Evolutionary conservation across 192 early-diverging fungal species (phyloP), one percentile per base, ranked within the genome.

Genomic region (Umbelopsis isabellina): DNA sequence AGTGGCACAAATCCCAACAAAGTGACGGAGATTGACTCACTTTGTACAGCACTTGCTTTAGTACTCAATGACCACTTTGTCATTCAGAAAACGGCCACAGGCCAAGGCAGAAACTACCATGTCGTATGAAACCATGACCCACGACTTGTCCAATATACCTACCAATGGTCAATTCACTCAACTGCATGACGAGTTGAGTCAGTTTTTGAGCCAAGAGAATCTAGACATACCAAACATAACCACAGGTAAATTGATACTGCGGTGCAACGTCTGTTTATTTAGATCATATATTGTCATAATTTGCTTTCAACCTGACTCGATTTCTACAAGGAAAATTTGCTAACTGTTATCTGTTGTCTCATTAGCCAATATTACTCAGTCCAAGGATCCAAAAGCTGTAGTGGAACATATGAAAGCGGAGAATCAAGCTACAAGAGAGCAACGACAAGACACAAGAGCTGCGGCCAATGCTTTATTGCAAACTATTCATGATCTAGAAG

Each of bases 21-120:
- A 21, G 52, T 55, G 55, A 61, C 55, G 30, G 30, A 61, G 55
- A 35, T 33, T 61, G 55, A 61, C 15, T 61, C 55, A 61, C 25
- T n/a, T n/a, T 35, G 27, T 3, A 30, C 27, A 30, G 27, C 37
- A 41, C 37, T 35, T 52, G 51, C 27, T 61, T 61, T 12, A 7
- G 2, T 61, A 30, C 55, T n/a, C 4, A 3, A 61, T 25, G 23
- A 18, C 33, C 27, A 35, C 55, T 33, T 12, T 61, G 25, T 18
- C 33, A 61, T 61, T 35, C 11, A 11, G 55, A 25, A 30, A 35
- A n/a, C 55, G 55, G 0, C 27, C 27, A 8, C 9, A n/a, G 4
- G 25, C 30, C 27, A 61, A 35, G 12, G 25, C 27, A 35, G 2
- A 23, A 35, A 61, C 55, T 12, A 27, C 55, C 1, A 61, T 61